Evolutionary conservation across 176 grass and related monocot genomes (phyloP), one percentile per base, ranked within the genome.

Genomic region (Eleusine coracana): DNA sequence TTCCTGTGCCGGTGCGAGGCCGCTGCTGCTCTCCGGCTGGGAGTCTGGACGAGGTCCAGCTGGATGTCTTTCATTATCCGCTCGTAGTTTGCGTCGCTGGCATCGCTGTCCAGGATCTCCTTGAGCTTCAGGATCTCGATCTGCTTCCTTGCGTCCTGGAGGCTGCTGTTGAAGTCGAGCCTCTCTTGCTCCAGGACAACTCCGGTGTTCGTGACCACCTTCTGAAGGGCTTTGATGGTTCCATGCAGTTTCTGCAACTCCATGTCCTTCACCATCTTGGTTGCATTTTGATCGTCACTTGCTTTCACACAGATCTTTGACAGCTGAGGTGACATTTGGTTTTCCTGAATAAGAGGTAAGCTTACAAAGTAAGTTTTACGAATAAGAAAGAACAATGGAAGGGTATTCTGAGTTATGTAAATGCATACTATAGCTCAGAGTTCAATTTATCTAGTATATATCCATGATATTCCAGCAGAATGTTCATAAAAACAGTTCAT

Each of bases 11-110:
- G 87, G 44, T 80, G 83, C 2, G 64, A 88, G 50, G 52, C 29
- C 2, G 80, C 77, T 14, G 52, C 29, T 3, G 80, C 77, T 17
- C 89, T 81, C 31, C 90, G 71, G 83, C 80, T 79, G 8, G 91
- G 88, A 63, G 88, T 93, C 48, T 93, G 87, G 39, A 96, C 91
- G 2, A 99, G 89, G 78, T 99, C 93, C 3, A 99, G 91, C 88
- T 99, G 91, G 80, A 99, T 90, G 67, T 99, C 91, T 70, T 95
- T 99, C 78, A 92, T 74, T 82, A 92, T 94, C 3, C 85, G 77
- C 65, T 90, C 91, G n/a, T 91, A 90, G 73, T 86, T 93, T 3
- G 66, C 82, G 0, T 91, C 87, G 18, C 87, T 80, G 15, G 82
- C 21, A 15, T 93, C 90, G 5, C 82, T 92, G 27, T 93, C 87